Percentiles rank a stretch among this genome's conserved stretches.
These are phyloP conservation scores for Diaporthe eres DNA, from an alignment of 2,329 filamentous ascomycete genomes.

Conservation along the genomic window DNA sequence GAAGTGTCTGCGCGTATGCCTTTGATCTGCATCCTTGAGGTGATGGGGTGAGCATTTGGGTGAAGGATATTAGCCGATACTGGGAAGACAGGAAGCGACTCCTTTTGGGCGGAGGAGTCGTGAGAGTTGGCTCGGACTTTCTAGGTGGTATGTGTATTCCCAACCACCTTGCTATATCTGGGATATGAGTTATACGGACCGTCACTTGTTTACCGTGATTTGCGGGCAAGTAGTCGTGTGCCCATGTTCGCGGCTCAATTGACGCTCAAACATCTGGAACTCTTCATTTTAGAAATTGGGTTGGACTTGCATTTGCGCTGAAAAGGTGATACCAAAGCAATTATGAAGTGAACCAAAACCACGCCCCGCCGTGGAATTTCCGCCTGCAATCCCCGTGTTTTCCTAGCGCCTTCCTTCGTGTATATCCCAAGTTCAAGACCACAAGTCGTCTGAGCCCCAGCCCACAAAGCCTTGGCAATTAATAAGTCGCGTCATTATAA, in stretches of 20 bases:
- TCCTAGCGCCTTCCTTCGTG: constrained; percentile 16
- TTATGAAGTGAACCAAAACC: constrained; percentile 17
- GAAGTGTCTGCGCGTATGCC: background rate
- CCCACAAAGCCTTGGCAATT: background rate
- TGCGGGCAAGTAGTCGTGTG: background rate
- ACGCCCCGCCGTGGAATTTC: constrained; percentile 10
- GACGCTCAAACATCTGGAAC: background rate
- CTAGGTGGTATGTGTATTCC: background rate
- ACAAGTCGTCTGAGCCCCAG: background rate
- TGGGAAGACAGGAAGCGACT: background rate
- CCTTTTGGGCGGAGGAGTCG: no score
- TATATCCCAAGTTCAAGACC: constrained; percentile 1
- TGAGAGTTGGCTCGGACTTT: no score
- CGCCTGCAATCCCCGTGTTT: constrained; percentile 15
- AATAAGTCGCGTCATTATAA: constrained; percentile 38
- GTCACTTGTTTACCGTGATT: background rate
- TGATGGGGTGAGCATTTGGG: background rate
- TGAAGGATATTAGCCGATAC: background rate
- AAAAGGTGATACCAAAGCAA: constrained; percentile 5
- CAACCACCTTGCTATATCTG: background rate
- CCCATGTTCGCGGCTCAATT: background rate
- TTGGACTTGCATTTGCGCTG: background rate
- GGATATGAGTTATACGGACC: background rate
- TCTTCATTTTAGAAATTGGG: no score
- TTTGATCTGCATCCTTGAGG: background rate